phyloP scores from a whole-genome alignment of 371 early-diverging fungal genomes.

The Mortierella polycephala region DNA sequence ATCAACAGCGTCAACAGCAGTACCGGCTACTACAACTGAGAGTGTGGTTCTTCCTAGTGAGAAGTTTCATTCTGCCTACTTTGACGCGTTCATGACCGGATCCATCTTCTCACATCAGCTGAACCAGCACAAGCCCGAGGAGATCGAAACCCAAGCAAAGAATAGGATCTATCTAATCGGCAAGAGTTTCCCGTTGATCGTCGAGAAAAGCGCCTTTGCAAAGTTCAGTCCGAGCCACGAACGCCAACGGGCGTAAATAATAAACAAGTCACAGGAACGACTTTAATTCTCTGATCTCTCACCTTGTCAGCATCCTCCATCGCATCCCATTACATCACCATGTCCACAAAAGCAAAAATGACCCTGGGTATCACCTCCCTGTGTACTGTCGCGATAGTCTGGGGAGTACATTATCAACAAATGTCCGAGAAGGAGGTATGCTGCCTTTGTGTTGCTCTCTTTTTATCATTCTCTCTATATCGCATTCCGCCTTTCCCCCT shows the following conservation, averaged over 20 bases:
- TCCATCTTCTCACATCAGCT: conserved; percentile 77
- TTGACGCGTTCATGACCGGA: conserved; percentile 96
- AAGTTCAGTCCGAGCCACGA: conserved; percentile 45
- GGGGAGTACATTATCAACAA: conserved; percentile 54
- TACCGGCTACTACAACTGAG: neutral
- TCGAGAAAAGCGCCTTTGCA: conserved; percentile 68
- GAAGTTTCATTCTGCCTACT: conserved; percentile 84
- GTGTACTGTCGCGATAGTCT: conserved; percentile 40
- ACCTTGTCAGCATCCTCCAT: neutral
- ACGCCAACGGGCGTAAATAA: conserved; percentile 15
- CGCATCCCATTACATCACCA: conserved; percentile 8
- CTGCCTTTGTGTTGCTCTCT: neutral
- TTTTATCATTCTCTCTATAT: neutral
- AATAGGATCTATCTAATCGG: conserved; percentile 83
- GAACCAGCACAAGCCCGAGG: conserved; percentile 29
- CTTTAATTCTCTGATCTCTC: neutral
- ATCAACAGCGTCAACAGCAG: neutral
- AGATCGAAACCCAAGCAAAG: conserved; percentile 32
- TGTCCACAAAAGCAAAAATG: conserved; percentile 54
- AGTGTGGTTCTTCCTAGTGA: conserved; percentile 21
- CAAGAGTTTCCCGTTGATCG: conserved; percentile 67
- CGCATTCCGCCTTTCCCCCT: neutral
- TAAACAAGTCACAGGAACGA: conserved; percentile 19
- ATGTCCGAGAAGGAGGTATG: conserved; percentile 53
- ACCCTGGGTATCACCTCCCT: conserved; percentile 47